Conservation (phyloP, 2,329 filamentous ascomycete species). For the Trichoderma sp. region DNA sequence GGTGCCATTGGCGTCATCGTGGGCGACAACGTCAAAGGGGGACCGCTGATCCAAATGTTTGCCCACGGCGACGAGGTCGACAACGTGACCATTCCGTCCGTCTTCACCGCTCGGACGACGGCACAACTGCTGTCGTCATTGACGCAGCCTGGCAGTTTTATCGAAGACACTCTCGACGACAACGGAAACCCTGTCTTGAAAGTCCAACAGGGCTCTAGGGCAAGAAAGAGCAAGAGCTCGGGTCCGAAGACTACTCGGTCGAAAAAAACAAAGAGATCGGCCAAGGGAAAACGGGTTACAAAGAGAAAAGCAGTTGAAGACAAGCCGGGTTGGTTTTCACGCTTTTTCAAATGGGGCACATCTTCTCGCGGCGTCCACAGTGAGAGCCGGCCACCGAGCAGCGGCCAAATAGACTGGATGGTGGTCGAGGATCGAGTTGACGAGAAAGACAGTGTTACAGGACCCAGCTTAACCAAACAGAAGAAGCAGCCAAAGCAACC, state of each 20-base stretch:
- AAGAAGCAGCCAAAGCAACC: constrained; percentile 29
- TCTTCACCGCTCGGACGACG: constrained; percentile 94
- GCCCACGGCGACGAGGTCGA: constrained; percentile 88
- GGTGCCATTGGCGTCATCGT: constrained; percentile 90
- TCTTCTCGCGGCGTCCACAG: constrained; percentile 42
- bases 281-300: constrained; percentile 34
- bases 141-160: constrained; percentile 68
- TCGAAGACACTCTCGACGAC: constrained; percentile 61
- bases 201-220: constrained; percentile 52
- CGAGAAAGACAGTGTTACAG: constrained; percentile 48
- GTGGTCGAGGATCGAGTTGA: constrained; percentile 67
- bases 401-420: constrained; percentile 74
- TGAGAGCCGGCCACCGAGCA: constrained; percentile 68
- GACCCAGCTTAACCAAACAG: constrained; percentile 41
- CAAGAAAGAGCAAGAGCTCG: constrained; percentile 39
- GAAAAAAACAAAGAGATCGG: constrained; percentile 18
- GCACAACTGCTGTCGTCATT: constrained; percentile 89
- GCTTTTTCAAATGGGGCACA: constrained; percentile 43
- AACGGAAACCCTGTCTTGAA: constrained; percentile 59
- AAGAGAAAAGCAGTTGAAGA: constrained; percentile 32
- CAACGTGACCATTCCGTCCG: constrained; percentile 88
- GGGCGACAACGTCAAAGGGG: constrained; percentile 87
- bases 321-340: constrained; percentile 46
- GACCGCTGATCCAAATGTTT: constrained; percentile 94
- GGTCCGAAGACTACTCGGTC: constrained; percentile 32